phyloP scores from a whole-genome alignment of 805 yeast species.

The Candida andamanensis region DNA sequence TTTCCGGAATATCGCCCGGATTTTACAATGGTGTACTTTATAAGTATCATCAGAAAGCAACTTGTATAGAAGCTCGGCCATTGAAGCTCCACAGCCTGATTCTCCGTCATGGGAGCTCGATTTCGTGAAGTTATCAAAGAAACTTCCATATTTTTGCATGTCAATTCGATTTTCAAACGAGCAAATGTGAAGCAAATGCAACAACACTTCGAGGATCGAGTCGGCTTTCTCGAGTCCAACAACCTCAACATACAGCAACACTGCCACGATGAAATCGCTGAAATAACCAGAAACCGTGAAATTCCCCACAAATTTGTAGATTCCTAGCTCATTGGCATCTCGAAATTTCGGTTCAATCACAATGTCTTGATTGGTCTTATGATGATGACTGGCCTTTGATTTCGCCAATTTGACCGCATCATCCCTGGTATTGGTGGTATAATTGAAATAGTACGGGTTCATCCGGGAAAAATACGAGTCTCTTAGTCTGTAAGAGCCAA shows the following conservation, averaged over 20 bases:
- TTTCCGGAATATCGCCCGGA: slow-evolving; percentile 48
- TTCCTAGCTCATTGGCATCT: slow-evolving; percentile 24
- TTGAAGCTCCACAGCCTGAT: slow-evolving; percentile 20
- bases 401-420: slow-evolving; percentile 70
- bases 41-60: slow-evolving; percentile 39
- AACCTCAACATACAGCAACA: slow-evolving; percentile 36
- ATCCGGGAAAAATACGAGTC: slow-evolving; percentile 29
- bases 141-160: slow-evolving; percentile 23
- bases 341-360: slow-evolving; percentile 53
- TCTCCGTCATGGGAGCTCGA: slow-evolving; percentile 19
- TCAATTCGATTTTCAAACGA: slow-evolving; percentile 29
- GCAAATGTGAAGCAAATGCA: slow-evolving; percentile 68
- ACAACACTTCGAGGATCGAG: slow-evolving; percentile 48
- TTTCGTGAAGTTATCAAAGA: slow-evolving; percentile 24
- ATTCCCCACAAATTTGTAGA: slow-evolving; percentile 42
- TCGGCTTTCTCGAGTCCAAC: slow-evolving; percentile 45
- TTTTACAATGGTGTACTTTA: slow-evolving; percentile 45
- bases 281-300: slow-evolving; percentile 53
- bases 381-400: slow-evolving; percentile 37
- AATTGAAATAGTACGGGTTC: slow-evolving; percentile 74
- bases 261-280: slow-evolving; percentile 46
- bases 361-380: slow-evolving; percentile 40
- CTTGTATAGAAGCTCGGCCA: slow-evolving; percentile 31
- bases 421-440: slow-evolving; percentile 71
- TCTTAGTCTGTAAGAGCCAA: slow-evolving; percentile 33